Evolutionary conservation across 139 green algal species (phyloP).

Genomic region (Chlamydomonas sp.): DNA sequence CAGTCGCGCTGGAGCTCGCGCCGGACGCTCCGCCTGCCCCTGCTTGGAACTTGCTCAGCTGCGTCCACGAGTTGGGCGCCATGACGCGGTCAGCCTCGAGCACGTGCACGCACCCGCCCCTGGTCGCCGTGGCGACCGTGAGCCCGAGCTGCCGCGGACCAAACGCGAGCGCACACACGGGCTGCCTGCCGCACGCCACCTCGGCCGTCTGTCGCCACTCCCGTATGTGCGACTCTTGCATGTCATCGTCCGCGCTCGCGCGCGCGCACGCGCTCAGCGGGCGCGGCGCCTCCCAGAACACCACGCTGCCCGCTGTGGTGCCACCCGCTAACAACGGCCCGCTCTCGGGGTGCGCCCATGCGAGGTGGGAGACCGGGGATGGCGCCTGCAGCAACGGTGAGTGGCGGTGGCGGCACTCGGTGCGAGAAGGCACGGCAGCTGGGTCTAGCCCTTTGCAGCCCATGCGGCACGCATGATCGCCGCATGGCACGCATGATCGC

Average conservation of each 20-base stretch:
- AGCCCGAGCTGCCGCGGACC: conserved; percentile 36
- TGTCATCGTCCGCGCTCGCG: conserved; percentile 4
- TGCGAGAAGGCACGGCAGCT: not conserved
- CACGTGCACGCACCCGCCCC: conserved; percentile 27
- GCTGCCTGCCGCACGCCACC: conserved; percentile 11
- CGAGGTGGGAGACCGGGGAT: conserved; percentile 7
- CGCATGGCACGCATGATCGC: not conserved
- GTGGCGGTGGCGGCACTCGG: not conserved
- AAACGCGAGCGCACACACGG: conserved; percentile 28
- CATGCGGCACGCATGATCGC: not conserved
- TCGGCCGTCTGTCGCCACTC: conserved; percentile 17
- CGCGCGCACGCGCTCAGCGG: not conserved
- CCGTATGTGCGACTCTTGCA: not conserved
- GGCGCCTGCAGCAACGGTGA: conserved; percentile 18
- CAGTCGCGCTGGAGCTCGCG: too few species aligned
- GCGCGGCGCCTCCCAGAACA: conserved; percentile 21
- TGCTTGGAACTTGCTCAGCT: conserved; percentile 27
- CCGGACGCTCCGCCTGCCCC: too few species aligned
- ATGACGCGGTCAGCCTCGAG: conserved; percentile 27
- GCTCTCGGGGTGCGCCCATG: conserved; percentile 32
- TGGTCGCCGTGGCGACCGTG: conserved; percentile 18
- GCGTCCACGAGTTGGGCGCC: conserved; percentile 20
- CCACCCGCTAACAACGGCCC: conserved; percentile 23
- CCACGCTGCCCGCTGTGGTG: conserved; percentile 18
- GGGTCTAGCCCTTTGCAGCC: too few species aligned